phyloP scores from a whole-genome alignment of 2,329 filamentous ascomycete species.

The Penicillium sp. region DNA sequence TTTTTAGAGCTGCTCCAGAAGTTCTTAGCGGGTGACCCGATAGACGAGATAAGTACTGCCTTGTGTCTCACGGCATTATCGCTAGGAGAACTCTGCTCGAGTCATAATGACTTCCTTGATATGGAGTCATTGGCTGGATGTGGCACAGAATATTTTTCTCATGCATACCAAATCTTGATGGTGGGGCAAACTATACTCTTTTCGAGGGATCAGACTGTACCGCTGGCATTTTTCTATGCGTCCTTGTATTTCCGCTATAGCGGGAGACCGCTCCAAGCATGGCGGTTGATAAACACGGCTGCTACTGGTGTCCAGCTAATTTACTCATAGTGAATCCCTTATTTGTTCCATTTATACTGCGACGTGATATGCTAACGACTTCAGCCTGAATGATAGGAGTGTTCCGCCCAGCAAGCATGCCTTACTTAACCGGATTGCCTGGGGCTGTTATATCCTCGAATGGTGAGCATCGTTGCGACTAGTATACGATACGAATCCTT shows the following conservation, averaged over 20 bases:
- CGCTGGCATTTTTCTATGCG: slow-evolving; percentile 20
- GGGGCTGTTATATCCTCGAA: slow-evolving; percentile 25
- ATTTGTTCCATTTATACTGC: background rate
- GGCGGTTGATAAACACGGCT: slow-evolving; percentile 15
- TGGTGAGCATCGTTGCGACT: slow-evolving; percentile 6
- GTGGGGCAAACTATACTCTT: slow-evolving; percentile 6
- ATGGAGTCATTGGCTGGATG: slow-evolving; percentile 12
- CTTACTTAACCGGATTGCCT: slow-evolving; percentile 17
- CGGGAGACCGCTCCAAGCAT: slow-evolving; percentile 20
- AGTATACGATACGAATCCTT: no score
- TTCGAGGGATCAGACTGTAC: slow-evolving; percentile 9
- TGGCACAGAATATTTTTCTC: slow-evolving; percentile 21
- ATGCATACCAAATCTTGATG: slow-evolving; percentile 16
- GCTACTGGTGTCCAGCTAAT: slow-evolving; percentile 17
- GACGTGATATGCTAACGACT: background rate
- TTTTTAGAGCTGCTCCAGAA: slow-evolving; percentile 13
- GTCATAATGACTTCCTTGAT: slow-evolving; percentile 9
- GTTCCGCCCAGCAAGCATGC: slow-evolving; percentile 7
- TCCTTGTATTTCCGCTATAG: slow-evolving; percentile 24
- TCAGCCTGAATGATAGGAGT: slow-evolving; percentile 13
- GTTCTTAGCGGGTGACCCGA: slow-evolving; percentile 12
- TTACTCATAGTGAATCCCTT: slow-evolving; percentile 13
- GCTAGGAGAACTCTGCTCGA: slow-evolving; percentile 17
- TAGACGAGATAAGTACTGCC: slow-evolving; percentile 9
- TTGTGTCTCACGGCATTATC: slow-evolving; percentile 20